phyloP scores from a whole-genome alignment of 1,284 basidiomycete species.

The Trichosporon sp. region DNA sequence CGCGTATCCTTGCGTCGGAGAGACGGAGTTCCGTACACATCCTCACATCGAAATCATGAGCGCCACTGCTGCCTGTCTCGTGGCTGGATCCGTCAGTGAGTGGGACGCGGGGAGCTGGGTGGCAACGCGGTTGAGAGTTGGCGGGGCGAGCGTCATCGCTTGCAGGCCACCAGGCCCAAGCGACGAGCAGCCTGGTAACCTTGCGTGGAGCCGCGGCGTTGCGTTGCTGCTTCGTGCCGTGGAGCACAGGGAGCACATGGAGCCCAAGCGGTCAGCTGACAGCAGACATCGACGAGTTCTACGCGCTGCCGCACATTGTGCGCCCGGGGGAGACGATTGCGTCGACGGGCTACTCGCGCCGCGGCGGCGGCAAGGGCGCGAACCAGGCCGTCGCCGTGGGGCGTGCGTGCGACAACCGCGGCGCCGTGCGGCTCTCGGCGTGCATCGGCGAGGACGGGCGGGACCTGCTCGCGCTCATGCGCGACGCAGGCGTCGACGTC shows the following conservation, averaged over 20 bases:
- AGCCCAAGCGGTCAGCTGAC: not conserved
- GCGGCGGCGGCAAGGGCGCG: constrained; percentile 53
- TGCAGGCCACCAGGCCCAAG: not conserved
- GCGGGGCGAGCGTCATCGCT: not conserved
- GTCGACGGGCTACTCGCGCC: constrained; percentile 44
- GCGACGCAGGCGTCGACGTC: constrained; percentile 41
- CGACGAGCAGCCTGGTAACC: not conserved
- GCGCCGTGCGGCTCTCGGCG: constrained; percentile 44
- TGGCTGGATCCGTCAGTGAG: constrained; percentile 17
- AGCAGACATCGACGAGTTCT: constrained; percentile 43
- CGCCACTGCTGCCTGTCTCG: constrained; percentile 8
- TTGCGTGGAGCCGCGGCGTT: not conserved
- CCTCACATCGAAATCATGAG: not conserved
- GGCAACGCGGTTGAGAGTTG: not conserved
- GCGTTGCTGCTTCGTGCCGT: no score
- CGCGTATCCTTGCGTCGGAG: not conserved
- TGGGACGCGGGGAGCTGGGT: not conserved
- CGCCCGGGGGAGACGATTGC: constrained; percentile 52
- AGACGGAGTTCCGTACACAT: constrained; percentile 1
- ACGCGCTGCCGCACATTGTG: constrained; percentile 50
- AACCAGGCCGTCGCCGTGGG: constrained; percentile 52
- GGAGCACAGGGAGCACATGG: no score
- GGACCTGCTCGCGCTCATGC: constrained; percentile 37
- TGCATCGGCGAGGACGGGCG: constrained; percentile 45
- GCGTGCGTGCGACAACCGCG: constrained; percentile 35